These are phyloP conservation scores for Ophiostoma triangulosporum DNA, from an alignment of 2,329 filamentous ascomycete genomes.

Conservation along the genomic window DNA sequence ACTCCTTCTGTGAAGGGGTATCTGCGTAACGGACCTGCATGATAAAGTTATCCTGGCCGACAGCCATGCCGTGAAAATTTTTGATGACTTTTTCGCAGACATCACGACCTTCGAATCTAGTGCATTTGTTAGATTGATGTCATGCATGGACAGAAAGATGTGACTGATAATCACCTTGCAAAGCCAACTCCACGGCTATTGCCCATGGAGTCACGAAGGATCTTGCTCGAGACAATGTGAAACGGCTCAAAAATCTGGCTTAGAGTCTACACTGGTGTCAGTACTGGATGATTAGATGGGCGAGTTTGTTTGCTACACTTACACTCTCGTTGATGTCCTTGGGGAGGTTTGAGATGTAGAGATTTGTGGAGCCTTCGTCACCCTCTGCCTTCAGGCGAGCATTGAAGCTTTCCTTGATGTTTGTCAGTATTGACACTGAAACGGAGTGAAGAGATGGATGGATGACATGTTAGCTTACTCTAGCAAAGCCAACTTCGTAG, in stretches of 20 bases:
- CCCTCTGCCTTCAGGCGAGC: slow-evolving; percentile 93
- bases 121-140: background rate
- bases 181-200: slow-evolving; percentile 96
- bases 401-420: slow-evolving; percentile 80
- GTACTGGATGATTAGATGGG: background rate
- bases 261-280: slow-evolving; percentile 44
- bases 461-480: slow-evolving; percentile 39
- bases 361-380: slow-evolving; percentile 79
- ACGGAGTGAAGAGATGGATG: background rate
- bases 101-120: slow-evolving; percentile 76
- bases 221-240: slow-evolving; percentile 84
- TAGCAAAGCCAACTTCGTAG: slow-evolving; percentile 94
- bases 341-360: slow-evolving; percentile 95
- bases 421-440: slow-evolving; percentile 7
- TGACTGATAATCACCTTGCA: slow-evolving; percentile 54
- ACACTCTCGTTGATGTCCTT: slow-evolving; percentile 85
- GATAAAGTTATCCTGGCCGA: slow-evolving; percentile 67
- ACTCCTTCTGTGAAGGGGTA: slow-evolving; percentile 87
- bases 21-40: slow-evolving; percentile 95
- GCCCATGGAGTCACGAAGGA: slow-evolving; percentile 80
- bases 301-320: slow-evolving; percentile 22
- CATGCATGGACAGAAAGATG: background rate
- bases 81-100: slow-evolving; percentile 82
- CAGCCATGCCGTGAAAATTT: slow-evolving; percentile 67
- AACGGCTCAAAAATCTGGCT: slow-evolving; percentile 67